Evolutionary conservation across 768 basidiomycete genomes (phyloP), one percentile per base, ranked within the genome.

Genomic region (Tricholoma furcatifolium): DNA sequence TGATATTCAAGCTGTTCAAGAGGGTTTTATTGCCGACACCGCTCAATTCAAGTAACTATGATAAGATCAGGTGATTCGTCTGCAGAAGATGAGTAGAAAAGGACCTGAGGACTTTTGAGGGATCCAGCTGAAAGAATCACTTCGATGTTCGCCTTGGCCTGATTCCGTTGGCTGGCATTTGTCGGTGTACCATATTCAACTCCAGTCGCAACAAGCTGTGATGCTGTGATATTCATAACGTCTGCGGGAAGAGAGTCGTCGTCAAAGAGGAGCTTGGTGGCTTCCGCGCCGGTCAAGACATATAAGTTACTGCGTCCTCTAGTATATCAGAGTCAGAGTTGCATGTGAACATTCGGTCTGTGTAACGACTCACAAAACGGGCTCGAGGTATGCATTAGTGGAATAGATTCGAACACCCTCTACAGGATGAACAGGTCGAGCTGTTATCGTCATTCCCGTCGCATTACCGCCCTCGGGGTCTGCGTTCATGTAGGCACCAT

Each of bases 1-100:
- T 55, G 47, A 80, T 72, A 23, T 71, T 72, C 6, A 70, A 70
- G 6, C 62, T 62, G 10, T 66, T 43, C 21, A 81, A 64, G 6
- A 77, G 64, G 40, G 73, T 71, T 43, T 57, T 53, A 8, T 76
- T 75, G 0, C 79, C 79, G 42, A 81, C 65, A 43, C 79, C 79
- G 35, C 73, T 75, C 18, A 69, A 68, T 66, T 76, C 65, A 2
- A 81, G 67, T 14, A 79, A 60, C n/a, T 75, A 76, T 72, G 48
- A 20, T 40, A 38, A 41, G 10, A 43, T 34, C 31, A 46, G 51
- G 24, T 23, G 6, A 17, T 15, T 11, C 14, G 27, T 43, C 24
- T 18, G 41, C 41, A 12, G n/a, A 23, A 5, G 23, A 34, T 30
- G 10, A n/a, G 21, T 6, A 11, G 23, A 10, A 24, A 47, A n/a